phyloP scores from a whole-genome alignment of 164 flowering plant genomes.

The Kingdonia uniflora region DNA sequence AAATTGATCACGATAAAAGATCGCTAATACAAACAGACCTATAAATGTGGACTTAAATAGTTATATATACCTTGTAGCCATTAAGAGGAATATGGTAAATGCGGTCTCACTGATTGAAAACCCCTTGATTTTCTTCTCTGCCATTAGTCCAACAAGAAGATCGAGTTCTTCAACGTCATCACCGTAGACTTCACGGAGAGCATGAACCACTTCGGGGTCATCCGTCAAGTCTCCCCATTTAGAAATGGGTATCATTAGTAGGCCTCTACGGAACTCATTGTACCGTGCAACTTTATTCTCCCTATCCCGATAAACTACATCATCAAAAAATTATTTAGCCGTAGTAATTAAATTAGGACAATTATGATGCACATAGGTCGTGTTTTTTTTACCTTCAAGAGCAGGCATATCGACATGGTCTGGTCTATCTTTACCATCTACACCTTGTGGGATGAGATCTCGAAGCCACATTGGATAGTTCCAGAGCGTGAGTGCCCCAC shows the following conservation, averaged over 20 bases:
- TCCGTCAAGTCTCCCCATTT: conserved; percentile 53
- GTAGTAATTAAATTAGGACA: background rate
- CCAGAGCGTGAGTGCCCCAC: conserved; percentile 38
- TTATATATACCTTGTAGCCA: conserved; percentile 38
- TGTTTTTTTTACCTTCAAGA: conserved; percentile 28
- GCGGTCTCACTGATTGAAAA: conserved; percentile 57
- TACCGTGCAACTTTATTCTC: conserved; percentile 42
- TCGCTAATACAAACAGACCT: too few species aligned
- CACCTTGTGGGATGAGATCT: conserved; percentile 34
- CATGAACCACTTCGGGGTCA: conserved; percentile 25
- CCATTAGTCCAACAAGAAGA: conserved; percentile 39
- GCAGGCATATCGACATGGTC: conserved; percentile 42
- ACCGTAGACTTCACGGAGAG: conserved; percentile 33
- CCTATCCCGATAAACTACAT: conserved; percentile 34
- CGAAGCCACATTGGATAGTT: conserved; percentile 51
- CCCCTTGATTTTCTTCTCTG: conserved; percentile 49
- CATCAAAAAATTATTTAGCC: background rate
- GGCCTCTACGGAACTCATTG: conserved; percentile 40
- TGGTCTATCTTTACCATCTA: conserved; percentile 35
- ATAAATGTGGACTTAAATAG: conserved; percentile 20
- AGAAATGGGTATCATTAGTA: conserved; percentile 39
- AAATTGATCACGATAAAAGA: conserved; percentile 21
- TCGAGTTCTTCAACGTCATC: conserved; percentile 49
- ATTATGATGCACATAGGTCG: background rate
- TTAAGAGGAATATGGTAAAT: conserved; percentile 37